Conservation (phyloP, 2,329 filamentous ascomycete genomes). For the Paraconiothyrium sp. region DNA sequence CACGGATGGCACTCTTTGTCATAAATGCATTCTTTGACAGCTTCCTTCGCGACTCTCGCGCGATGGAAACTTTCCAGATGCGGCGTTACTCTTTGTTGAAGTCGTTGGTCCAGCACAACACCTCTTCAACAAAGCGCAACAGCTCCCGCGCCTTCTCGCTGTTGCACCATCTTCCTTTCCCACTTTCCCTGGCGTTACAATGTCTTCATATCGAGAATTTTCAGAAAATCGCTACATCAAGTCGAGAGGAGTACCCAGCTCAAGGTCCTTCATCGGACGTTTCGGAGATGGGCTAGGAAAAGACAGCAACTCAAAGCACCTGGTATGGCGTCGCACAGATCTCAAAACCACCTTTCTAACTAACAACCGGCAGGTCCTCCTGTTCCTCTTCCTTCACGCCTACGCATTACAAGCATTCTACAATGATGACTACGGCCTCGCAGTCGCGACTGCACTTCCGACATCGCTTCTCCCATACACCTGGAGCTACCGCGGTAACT, state of each 20-base stretch:
- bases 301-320: not conserved
- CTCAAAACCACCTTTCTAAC: not conserved
- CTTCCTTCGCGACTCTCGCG: not conserved
- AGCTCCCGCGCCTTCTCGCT: not conserved
- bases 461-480: not conserved
- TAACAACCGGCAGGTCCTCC: not conserved
- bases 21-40: not conserved
- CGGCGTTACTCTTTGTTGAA: constrained; percentile 9
- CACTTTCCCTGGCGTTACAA: not conserved
- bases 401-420: not conserved
- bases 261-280: not conserved
- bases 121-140: not conserved
- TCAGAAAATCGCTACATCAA: not conserved
- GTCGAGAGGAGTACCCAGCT: not conserved
- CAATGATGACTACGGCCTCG: not conserved
- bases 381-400: not conserved
- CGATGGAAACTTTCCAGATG: not conserved
- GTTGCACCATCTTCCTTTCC: not conserved
- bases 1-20: not conserved
- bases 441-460: not conserved
- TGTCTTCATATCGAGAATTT: not conserved
- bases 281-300: not conserved
- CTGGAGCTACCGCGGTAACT: too few relatives aligned
- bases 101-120: not conserved
- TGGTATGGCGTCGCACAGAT: not conserved